phyloP scores from a whole-genome alignment of 129 eudicot species.

The Mikania micrantha region DNA sequence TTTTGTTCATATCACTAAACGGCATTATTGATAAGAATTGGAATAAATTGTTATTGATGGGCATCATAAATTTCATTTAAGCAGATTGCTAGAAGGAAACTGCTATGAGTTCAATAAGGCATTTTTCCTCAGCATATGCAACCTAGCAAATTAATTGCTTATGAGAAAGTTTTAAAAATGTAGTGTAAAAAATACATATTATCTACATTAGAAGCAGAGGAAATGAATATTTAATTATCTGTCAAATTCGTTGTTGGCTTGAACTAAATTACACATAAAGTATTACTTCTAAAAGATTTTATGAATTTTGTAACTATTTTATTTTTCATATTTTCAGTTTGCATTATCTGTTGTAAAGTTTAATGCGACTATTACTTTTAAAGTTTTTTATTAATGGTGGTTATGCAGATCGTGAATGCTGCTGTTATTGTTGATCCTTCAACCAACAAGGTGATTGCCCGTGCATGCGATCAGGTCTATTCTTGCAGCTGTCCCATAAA shows the following conservation, averaged over 20 bases:
- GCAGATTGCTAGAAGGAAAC: too few relatives aligned
- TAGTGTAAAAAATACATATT: not conserved
- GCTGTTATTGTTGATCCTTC: conserved; percentile 91
- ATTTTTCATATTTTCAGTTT: not conserved
- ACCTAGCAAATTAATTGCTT: not conserved
- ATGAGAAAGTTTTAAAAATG: not conserved
- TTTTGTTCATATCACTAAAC: not conserved
- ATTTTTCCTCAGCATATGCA: not conserved
- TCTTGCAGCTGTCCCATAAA: conserved; percentile 24
- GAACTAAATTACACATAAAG: too few relatives aligned
- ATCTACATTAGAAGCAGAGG: too few relatives aligned
- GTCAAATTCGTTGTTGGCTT: too few relatives aligned
- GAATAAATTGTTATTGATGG: not conserved
- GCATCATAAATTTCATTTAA: not conserved
- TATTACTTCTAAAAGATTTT: not conserved
- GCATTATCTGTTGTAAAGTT: not conserved
- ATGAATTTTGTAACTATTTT: not conserved
- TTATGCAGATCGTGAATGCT: conserved; percentile 70
- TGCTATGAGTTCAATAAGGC: too few relatives aligned
- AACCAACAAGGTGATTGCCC: conserved; percentile 55
- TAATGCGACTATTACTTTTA: not conserved
- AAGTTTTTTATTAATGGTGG: conserved; percentile 3
- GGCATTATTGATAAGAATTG: not conserved
- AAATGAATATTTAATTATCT: too few relatives aligned
- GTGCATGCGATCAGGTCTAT: conserved; percentile 59